Evolutionary conservation across 2,329 filamentous ascomycete species (phyloP).

Genomic region (Trichoderma harzianum): DNA sequence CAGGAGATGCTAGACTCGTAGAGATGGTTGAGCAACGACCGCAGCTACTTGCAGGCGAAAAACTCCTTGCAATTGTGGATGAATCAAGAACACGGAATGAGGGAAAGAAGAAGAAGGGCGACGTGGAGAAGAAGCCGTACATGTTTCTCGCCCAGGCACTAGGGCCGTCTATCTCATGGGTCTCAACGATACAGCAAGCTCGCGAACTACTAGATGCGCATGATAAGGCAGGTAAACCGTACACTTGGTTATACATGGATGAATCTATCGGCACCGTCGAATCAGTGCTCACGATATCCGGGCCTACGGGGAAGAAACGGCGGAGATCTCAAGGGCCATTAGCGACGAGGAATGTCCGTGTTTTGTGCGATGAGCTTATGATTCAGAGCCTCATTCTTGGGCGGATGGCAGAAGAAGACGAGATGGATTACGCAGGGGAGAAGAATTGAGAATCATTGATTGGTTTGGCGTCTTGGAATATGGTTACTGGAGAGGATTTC

Average conservation of each 20-base stretch:
- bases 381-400: constrained; percentile 91
- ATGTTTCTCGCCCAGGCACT: constrained; percentile 77
- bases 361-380: constrained; percentile 81
- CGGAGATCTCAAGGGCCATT: constrained; percentile 30
- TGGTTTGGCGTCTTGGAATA: neutral
- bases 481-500: neutral
- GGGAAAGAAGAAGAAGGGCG: constrained; percentile 41
- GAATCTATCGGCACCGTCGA: constrained; percentile 55
- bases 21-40: constrained; percentile 58
- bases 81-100: constrained; percentile 55
- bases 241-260: constrained; percentile 79
- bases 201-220: constrained; percentile 53
- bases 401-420: constrained; percentile 64
- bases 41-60: constrained; percentile 60
- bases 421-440: constrained; percentile 29
- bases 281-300: constrained; percentile 41
- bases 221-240: constrained; percentile 47
- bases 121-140: constrained; percentile 58
- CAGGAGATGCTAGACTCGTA: constrained; percentile 51
- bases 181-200: constrained; percentile 63
- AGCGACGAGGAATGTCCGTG: constrained; percentile 52
- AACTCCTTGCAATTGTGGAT: constrained; percentile 67
- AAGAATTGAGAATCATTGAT: neutral
- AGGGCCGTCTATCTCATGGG: constrained; percentile 67
- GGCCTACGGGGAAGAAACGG: constrained; percentile 40